These are phyloP conservation scores for Lactarius akahatsu DNA, from an alignment of 768 basidiomycete genomes.

Conservation along the genomic window DNA sequence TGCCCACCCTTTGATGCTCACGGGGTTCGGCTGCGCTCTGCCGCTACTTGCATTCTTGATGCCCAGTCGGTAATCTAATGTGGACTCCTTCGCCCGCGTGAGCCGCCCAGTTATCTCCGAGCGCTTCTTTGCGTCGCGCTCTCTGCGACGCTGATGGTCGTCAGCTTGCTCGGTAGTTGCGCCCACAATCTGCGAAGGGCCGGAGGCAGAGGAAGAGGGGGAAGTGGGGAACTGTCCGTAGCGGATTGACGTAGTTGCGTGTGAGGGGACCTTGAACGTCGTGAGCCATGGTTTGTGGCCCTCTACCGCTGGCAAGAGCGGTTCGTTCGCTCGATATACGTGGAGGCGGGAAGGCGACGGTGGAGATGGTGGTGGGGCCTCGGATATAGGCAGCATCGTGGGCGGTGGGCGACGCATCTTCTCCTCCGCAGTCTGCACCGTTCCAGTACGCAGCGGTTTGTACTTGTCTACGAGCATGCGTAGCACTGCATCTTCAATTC, in stretches of 20 bases:
- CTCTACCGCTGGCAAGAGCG: conserved; percentile 53
- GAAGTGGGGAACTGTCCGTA: conserved; percentile 45
- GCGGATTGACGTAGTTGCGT: conserved; percentile 52
- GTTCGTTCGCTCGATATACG: conserved; percentile 40
- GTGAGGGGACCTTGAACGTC: conserved; percentile 59
- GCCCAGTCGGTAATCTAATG: conserved; percentile 74
- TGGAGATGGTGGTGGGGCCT: not conserved
- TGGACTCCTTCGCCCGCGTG: conserved; percentile 64
- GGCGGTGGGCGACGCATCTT: conserved; percentile 56
- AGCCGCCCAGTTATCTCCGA: conserved; percentile 55
- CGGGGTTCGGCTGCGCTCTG: conserved; percentile 49
- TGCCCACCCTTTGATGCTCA: conserved; percentile 70
- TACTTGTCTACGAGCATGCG: conserved; percentile 88
- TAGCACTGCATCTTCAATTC: conserved; percentile 63
- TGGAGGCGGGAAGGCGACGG: conserved; percentile 12
- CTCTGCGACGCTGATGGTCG: conserved; percentile 44
- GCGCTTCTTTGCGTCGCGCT: conserved; percentile 53
- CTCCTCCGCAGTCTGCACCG: conserved; percentile 61
- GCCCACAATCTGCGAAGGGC: conserved; percentile 10
- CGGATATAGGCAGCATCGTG: conserved; percentile 30
- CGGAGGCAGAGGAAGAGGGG: conserved; percentile 22
- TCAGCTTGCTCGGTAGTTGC: conserved; percentile 31
- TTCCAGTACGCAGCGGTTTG: conserved; percentile 70
- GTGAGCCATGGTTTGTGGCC: conserved; percentile 71
- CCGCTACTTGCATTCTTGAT: conserved; percentile 37